Conservation (phyloP, 2,329 filamentous ascomycete species). For the Fusarium devonianum region DNA sequence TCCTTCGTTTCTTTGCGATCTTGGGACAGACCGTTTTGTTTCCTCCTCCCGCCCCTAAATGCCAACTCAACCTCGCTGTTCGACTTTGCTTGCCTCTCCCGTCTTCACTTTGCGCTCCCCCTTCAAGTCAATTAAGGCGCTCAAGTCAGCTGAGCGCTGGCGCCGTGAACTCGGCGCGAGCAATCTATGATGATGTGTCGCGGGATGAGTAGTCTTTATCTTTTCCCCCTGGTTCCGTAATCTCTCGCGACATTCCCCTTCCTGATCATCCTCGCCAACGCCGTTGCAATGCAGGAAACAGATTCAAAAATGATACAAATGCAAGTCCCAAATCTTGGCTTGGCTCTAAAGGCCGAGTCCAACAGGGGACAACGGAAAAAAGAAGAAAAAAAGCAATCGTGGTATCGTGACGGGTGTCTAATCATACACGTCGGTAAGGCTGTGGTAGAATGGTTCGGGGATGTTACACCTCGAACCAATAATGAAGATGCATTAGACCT, state of each 20-base stretch:
- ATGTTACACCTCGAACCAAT: conserved; percentile 8
- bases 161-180: conserved; percentile 40
- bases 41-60: conserved; percentile 14
- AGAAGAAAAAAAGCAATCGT: conserved; percentile 50
- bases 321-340: conserved; percentile 16
- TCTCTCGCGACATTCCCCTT: conserved; percentile 42
- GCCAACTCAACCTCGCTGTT: conserved; percentile 14
- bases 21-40: conserved; percentile 8
- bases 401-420: conserved; percentile 57
- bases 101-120: conserved; percentile 36
- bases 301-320: conserved; percentile 51
- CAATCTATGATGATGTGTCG: conserved; percentile 54
- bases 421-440: conserved; percentile 50
- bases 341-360: conserved; percentile 38
- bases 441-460: conserved; percentile 17
- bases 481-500: conserved; percentile 52
- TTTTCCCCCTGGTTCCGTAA: conserved; percentile 46
- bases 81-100: conserved; percentile 16
- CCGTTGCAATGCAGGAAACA: conserved; percentile 63
- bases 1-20: conserved; percentile 19
- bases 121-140: conserved; percentile 44
- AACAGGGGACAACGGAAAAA: conserved; percentile 32
- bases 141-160: conserved; percentile 36
- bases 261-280: conserved; percentile 55
- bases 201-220: conserved; percentile 50